Evolutionary conservation across 108 stramenopile genomes (phyloP), one percentile per base, ranked within the genome.

Genomic region (Fistulifera pelliculosa): DNA sequence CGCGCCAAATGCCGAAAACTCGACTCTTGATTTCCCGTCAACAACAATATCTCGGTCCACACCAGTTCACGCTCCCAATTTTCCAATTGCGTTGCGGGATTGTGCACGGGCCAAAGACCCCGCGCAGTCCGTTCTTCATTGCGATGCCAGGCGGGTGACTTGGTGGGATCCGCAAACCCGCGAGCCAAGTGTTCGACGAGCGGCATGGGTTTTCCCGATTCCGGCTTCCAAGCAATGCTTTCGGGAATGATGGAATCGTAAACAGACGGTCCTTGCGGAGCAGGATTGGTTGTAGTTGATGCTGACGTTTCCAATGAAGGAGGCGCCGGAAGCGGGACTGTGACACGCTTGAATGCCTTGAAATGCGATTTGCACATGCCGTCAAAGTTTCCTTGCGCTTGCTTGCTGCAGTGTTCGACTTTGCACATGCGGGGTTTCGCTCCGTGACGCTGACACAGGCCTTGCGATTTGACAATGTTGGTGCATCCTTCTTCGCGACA

Each of bases 101-200:
- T 75, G 41, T 69, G 60, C 13, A 80, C 69, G 15, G 75, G 80
- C 24, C 31, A 23, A 2, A 81, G 41, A 18, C 84, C 84, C n/a
- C 77, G 60, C 16, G 84, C 80, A 13, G 62, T 52, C 22, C 77
- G 75, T 63, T 85, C 84, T 49, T 76, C 68, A 41, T 71, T 73
- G 40, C 84, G 84, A 54, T 85, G 84, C 84, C 84, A 85, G 38
- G 80, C 84, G 10, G 69, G 70, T 22, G 76, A 66, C 41, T 71
- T 71, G 39, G 42, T 25, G 16, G 62, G 44, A 53, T 77, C 79
- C 8, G 3, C 6, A 44, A 77, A 77, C 10, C 76, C 76, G 2
- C 61, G 48, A 41, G 64, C 64, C 21, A 77, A 49, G 47, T 71
- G 70, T 1, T 52, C 60, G 23, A 71, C 50, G 17, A 77, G 51